Base-by-base conservation (phyloP, 1,284 basidiomycete genomes). In the Cryptococcus maquisensis region DNA sequence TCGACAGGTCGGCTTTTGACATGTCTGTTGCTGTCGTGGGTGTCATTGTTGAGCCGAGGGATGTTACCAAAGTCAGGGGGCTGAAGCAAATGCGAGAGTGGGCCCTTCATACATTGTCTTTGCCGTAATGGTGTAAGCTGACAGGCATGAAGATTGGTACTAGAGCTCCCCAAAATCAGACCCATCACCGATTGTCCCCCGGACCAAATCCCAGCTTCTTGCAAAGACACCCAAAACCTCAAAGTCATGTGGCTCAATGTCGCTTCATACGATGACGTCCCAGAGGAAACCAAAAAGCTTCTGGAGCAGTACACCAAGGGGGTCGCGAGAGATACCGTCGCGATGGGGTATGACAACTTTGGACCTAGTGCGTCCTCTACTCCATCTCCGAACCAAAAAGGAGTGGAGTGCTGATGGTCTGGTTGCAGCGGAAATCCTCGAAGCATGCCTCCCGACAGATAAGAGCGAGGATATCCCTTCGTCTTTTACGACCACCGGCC, bases 401-500 rank as follows among this genome's bases (percentile, higher is more conserved):
- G 20, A 26, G 16, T 53, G 48, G 37, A 12, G 44, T n/a, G 38
- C 42, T 16, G 28, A 23, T 23, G 41, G 44, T 57, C 24, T 47
- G 42, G 24, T 8, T 12, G 47, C 60, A 92, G 92, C 90, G 67
- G 87, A 95, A 47, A 86, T 96, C 44, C 77, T 97, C 8, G 81
- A 86, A 51, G 80, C 86, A 6, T 81, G 92, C 44, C 79, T 97
- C 13, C 93, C 93, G 0, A 80, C 85, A 56, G 80, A 85, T 18
- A 79, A 93, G 2, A 79, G 83, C 20, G 84, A 87, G 47, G 87
- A 86, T 40, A 84, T 89, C 1, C 95, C 95, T 0, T 84, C 85
- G 1, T 88, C 90, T 0, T 98, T 93, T 76, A 87, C 95, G 10
- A 82, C 84, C 54, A 88, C 86, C 1, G 95, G 96, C 0, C 96